Evolutionary conservation across 371 early-diverging fungal species (phyloP).

Genomic region (Mucor circinelloides): DNA sequence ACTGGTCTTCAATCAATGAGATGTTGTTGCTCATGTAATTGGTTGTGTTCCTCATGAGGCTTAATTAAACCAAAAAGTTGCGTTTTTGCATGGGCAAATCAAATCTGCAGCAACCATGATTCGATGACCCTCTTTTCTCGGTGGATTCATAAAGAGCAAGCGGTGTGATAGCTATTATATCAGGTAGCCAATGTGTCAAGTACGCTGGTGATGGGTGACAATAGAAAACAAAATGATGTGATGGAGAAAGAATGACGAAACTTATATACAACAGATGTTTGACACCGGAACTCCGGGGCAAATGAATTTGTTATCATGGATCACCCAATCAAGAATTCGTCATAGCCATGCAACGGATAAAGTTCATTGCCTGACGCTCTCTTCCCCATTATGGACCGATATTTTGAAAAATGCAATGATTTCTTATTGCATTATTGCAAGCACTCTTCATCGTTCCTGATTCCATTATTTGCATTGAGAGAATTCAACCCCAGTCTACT

Average conservation of each 20-base stretch:
- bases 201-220: not conserved
- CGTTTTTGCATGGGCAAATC: not conserved
- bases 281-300: not conserved
- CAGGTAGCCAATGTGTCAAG: no score
- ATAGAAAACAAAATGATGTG: not conserved
- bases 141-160: not conserved
- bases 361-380: no score
- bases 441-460: no score
- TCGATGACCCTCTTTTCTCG: not conserved
- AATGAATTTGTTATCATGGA: not conserved
- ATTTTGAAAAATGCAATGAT: no score
- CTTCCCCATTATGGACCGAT: no score
- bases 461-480: no score
- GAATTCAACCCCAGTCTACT: no score
- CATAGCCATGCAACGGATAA: no score
- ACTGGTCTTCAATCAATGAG: not conserved
- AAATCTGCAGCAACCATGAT: not conserved
- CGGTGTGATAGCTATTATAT: no score
- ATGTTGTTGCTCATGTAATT: not conserved
- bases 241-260: not conserved
- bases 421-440: no score
- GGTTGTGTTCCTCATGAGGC: not conserved
- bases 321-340: no score
- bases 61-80: not conserved
- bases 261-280: not conserved